Conservation (phyloP, 805 yeast genomes). For the Barnettozyma salicaria region DNA sequence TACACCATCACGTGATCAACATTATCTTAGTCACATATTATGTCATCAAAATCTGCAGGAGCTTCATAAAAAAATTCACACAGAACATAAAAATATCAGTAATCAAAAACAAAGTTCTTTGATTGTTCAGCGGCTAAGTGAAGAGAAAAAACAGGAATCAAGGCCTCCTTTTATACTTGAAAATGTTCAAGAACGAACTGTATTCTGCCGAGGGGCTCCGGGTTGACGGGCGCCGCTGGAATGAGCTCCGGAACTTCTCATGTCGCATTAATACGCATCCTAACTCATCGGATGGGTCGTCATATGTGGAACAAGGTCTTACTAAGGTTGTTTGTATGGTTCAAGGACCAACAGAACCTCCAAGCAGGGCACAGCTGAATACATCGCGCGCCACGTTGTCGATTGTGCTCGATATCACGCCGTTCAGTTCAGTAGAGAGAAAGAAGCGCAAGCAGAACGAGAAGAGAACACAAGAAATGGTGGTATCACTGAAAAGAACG, state of each 20-base stretch:
- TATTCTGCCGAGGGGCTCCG: conserved; percentile 95
- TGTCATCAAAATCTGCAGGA: no score
- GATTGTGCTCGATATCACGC: conserved; percentile 66
- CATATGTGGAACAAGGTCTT: conserved; percentile 88
- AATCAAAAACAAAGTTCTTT: no score
- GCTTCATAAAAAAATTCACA: no score
- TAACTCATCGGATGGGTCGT: conserved; percentile 82
- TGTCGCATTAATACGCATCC: conserved; percentile 87
- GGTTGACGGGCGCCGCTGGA: conserved; percentile 91
- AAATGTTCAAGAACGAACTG: conserved; percentile 72
- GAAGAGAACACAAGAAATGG: conserved; percentile 60
- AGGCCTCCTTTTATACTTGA: no score
- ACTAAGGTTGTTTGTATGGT: conserved; percentile 82
- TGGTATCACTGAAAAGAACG: conserved; percentile 60
- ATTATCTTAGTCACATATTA: no score
- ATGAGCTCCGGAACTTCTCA: conserved; percentile 78
- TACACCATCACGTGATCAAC: no score
- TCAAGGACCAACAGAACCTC: conserved; percentile 87
- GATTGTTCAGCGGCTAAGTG: neutral
- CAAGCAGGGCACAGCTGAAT: conserved; percentile 43
- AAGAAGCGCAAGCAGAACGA: conserved; percentile 66
- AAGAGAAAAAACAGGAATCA: conserved; percentile 1
- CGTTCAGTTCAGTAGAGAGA: conserved; percentile 74
- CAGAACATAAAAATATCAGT: no score
- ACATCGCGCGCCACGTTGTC: conserved; percentile 50